Conservation (phyloP, 768 basidiomycete genomes). For the Vararia minispora region DNA sequence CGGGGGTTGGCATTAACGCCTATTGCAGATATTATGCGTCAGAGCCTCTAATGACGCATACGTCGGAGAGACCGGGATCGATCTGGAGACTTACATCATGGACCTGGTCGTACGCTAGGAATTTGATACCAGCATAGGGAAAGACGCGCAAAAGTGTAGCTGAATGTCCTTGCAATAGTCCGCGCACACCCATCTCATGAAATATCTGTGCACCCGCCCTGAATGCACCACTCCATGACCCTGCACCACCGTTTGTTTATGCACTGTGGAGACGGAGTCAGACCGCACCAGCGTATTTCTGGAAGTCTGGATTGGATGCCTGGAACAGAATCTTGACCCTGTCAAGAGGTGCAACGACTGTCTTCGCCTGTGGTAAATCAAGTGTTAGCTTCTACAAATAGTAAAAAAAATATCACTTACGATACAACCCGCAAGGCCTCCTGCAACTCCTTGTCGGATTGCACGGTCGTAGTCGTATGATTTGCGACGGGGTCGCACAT, state of each 20-base stretch:
- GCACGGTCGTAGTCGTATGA: constrained; percentile 40
- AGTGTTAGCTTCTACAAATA: constrained; percentile 8
- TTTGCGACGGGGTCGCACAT: constrained; percentile 30
- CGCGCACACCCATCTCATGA: constrained; percentile 52
- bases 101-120: constrained; percentile 89
- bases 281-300: constrained; percentile 77
- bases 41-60: neutral
- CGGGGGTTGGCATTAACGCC: constrained; percentile 78
- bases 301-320: constrained; percentile 90
- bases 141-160: constrained; percentile 90
- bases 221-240: constrained; percentile 79
- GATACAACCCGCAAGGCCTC: constrained; percentile 88
- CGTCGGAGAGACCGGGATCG: too few species aligned
- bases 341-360: constrained; percentile 90
- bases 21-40: constrained; percentile 19
- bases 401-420: constrained; percentile 37
- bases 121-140: constrained; percentile 95
- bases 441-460: constrained; percentile 79
- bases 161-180: constrained; percentile 92
- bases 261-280: too few species aligned
- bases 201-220: constrained; percentile 69
- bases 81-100: constrained; percentile 54
- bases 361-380: constrained; percentile 60
- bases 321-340: constrained; percentile 98
- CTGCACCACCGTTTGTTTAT: constrained; percentile 26